These are phyloP conservation scores for Lentinula detonsa DNA, from an alignment of 768 basidiomycete species.

Conservation along the genomic window DNA sequence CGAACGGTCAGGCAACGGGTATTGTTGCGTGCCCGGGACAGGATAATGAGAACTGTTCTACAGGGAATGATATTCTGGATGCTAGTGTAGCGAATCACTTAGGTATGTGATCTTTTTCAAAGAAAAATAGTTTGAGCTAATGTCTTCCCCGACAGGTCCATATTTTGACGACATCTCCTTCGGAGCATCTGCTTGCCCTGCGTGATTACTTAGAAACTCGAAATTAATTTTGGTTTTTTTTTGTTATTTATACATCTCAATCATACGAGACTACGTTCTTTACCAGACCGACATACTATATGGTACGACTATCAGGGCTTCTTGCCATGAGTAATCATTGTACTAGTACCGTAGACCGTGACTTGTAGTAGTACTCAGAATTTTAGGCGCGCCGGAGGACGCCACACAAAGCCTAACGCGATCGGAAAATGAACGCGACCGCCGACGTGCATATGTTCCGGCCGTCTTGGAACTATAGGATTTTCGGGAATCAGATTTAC, in stretches of 20 bases:
- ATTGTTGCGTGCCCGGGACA: conserved; percentile 30
- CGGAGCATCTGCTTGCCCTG: conserved; percentile 13
- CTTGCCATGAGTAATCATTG: too few relatives aligned
- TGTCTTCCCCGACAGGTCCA: conserved; percentile 15
- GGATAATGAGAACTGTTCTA: conserved; percentile 28
- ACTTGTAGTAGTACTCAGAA: too few relatives aligned
- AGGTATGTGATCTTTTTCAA: conserved; percentile 10
- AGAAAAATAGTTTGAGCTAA: neutral
- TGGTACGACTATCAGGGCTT: too few relatives aligned
- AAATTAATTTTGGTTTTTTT: neutral
- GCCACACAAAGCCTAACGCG: neutral
- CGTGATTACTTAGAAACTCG: neutral
- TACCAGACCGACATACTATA: neutral
- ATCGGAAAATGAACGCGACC: neutral
- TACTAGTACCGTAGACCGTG: too few relatives aligned
- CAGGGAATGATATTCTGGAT: conserved; percentile 15
- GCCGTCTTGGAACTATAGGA: neutral
- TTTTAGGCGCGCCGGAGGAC: neutral
- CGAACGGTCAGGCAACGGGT: conserved; percentile 18
- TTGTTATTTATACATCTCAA: neutral
- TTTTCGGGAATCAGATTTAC: neutral
- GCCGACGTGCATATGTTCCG: neutral
- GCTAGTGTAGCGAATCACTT: conserved; percentile 16
- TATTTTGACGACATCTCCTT: conserved; percentile 24
- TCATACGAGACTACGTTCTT: too few relatives aligned